Percentiles rank a stretch among this genome's conserved stretches.
Conservation (phyloP, 345 rosid species). For the Populus deltoides region DNA sequence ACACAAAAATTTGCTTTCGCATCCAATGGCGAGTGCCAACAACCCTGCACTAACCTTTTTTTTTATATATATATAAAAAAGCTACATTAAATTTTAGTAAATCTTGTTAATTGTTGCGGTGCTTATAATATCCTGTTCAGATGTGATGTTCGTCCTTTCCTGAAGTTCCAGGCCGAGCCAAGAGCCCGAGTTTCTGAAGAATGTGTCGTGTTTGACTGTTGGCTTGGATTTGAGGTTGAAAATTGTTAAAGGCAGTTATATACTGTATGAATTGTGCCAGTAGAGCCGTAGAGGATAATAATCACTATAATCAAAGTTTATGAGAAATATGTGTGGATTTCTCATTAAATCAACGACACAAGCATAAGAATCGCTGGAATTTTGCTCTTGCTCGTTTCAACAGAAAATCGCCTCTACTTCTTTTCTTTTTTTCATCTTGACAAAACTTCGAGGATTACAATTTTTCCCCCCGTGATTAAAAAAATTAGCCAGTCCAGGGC, state of each 20-base stretch:
- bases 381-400: too few relatives aligned
- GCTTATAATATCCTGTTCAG: background rate
- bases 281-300: background rate
- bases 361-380: background rate
- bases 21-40: background rate
- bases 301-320: background rate
- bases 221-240: background rate
- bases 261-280: background rate
- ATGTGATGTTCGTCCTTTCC: background rate
- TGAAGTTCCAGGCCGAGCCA: background rate
- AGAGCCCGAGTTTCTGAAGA: background rate
- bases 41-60: background rate
- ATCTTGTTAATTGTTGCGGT: background rate
- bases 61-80: too few relatives aligned
- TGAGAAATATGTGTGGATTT: background rate
- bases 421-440: too few relatives aligned
- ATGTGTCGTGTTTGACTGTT: background rate
- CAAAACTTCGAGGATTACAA: too few relatives aligned
- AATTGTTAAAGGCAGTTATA: background rate
- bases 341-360: background rate
- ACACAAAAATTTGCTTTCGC: background rate
- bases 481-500: background rate
- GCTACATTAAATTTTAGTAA: too few relatives aligned
- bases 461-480: too few relatives aligned
- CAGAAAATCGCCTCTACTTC: too few relatives aligned